Evolutionary conservation across 148 eudicot genomes (phyloP), one percentile per base, ranked within the genome.

Genomic region (Hydrangea macrophylla): DNA sequence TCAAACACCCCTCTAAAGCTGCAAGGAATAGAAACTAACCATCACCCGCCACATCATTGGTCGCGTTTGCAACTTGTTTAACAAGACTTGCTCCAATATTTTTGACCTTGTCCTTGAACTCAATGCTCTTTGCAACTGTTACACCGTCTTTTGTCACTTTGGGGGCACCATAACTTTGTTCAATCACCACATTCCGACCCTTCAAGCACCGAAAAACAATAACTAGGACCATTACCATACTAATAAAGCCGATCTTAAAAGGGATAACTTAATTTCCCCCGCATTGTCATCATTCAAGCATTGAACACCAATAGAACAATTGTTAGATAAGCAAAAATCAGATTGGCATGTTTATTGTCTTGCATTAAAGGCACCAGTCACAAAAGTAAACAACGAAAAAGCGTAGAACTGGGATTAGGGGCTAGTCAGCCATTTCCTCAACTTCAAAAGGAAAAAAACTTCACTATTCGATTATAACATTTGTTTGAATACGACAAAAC

Each of bases 141-240:
- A 84, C 85, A 66, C 88, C 88, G 72, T 84, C 88, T 60, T 84
- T 84, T 55, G 88, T 84, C 70, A 84, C 88, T 67, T 84, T 84
- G 17, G 88, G 88, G 10, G 83, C 85, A 72, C 88, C 88, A 81
- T 76, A 84, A 55, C 85, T 79, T 81, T 84, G 88, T 54, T 84
- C 88, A 66, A 84, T 79, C 40, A 84, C 83, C 50, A 84, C 88
- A 60, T 70, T 79, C 35, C 88, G 88, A 22, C 88, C 88, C 88
- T 84, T 33, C 39, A 70, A 36, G 31, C 20, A 55, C 17, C 35
- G 62, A 73, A 53, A 27, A 31, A 9, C 17, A 39, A 30, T 23
- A 55, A 73, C 9, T 20, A 45, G 9, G 62, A 17, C 63, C 15
- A 7, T 57, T 42, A 58, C 53, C 0, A 59, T 2, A 42, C 24